Evolutionary conservation across 2,329 filamentous ascomycete species (phyloP), one percentile per base, ranked within the genome.

Genomic region (Diaporthe citri): DNA sequence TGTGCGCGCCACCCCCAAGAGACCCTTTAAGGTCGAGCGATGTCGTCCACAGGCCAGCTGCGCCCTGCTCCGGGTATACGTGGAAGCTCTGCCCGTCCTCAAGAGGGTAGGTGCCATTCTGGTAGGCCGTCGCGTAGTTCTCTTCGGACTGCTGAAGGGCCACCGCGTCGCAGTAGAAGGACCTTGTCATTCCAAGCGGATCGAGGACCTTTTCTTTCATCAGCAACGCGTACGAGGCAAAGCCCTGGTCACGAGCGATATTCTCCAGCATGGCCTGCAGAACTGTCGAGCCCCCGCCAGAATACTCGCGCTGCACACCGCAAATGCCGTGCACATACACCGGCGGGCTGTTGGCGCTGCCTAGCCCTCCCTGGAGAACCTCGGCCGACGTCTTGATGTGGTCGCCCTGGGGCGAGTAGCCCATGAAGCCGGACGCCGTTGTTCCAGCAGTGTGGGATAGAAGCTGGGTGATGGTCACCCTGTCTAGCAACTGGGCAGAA

Each of bases 211-310:
- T 67, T n/a, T 46, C 41, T 36, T 60, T 75, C 73, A 75, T 75
- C 22, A 75, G 25, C 36, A 36, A 52, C 34, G 70, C 69, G 41
- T 67, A 75, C 31, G 73, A 72, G 2, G 34, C 2, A 10, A 72
- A 52, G 17, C 70, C 51, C 10, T 43, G 48, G 4, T 46, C 55
- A 15, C 41, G n/a, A 10, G 41, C 36, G 15, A 75, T 43, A 20
- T 69, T 72, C 52, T 75, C 73, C 59, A 75, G 52, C 73, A 75
- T 75, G 34, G 73, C 73, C 55, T 75, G 73, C 41, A 75, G 60
- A 15, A 75, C 36, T 5, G 73, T 75, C 12, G 73, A 72, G 6
- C 73, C 73, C 12, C 73, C 73, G 25, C 73, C 73, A 13, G 73
- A 75, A 34, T 75, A 75, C 20, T 72, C 31, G 4, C n/a, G 41